phyloP scores from a whole-genome alignment of 73 alveolate species.

The Paramecium pentaurelia region DNA sequence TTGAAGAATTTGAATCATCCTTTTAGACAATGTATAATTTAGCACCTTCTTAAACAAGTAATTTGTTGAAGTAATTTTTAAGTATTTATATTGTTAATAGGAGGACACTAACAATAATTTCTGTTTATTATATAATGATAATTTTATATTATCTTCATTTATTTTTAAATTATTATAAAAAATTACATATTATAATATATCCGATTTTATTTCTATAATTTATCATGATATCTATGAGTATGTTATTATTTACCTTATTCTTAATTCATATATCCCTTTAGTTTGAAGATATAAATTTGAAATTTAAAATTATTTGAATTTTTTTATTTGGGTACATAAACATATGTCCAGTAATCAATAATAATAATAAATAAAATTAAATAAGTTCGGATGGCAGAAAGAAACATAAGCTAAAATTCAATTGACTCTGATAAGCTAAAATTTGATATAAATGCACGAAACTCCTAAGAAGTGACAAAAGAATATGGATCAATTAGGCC shows the following conservation, averaged over 20 bases:
- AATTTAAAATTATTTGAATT: too few relatives aligned
- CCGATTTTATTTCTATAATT: not conserved
- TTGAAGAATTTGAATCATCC: not conserved
- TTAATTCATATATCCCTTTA: not conserved
- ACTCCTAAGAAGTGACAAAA: not conserved
- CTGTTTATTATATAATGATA: slow-evolving; percentile 6
- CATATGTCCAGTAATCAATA: not conserved
- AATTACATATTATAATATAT: not conserved
- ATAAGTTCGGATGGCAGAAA: not conserved
- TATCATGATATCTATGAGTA: too few relatives aligned
- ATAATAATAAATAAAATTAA: not conserved
- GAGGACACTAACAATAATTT: not conserved
- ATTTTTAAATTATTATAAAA: not conserved
- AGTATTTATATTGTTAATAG: not conserved
- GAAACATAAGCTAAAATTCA: not conserved
- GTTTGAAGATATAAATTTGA: not conserved
- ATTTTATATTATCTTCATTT: not conserved
- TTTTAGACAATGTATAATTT: not conserved
- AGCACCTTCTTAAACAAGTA: slow-evolving; percentile 4
- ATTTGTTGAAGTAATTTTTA: not conserved
- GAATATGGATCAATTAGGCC: not conserved
- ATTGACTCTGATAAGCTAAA: not conserved
- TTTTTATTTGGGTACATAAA: not conserved
- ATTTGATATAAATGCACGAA: not conserved
- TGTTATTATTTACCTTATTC: too few relatives aligned